These are phyloP conservation scores for Boletus eberwhitei DNA, from an alignment of 768 basidiomycete genomes.

Conservation along the genomic window DNA sequence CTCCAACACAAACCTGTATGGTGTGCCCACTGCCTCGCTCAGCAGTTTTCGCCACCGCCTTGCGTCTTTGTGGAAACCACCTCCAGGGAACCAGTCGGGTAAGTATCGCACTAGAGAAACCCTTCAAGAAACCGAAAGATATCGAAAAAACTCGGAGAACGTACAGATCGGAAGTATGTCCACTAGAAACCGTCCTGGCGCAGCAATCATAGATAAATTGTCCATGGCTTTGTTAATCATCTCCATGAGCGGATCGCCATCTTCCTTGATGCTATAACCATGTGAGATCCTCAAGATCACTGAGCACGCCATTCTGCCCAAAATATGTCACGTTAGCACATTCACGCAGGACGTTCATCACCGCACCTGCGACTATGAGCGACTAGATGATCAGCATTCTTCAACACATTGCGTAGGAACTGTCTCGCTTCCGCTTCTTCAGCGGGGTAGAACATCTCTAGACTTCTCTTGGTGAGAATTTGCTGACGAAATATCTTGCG, in stretches of 20 bases:
- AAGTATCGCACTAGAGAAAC: constrained; percentile 9
- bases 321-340: not conserved
- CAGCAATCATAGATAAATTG: constrained; percentile 3
- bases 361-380: constrained; percentile 5
- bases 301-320: constrained; percentile 33
- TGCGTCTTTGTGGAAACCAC: constrained; percentile 12
- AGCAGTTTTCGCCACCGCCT: constrained; percentile 3
- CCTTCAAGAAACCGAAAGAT: not conserved
- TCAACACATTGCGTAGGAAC: constrained; percentile 3
- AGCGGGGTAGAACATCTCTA: not conserved
- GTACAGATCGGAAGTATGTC: constrained; percentile 10
- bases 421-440: constrained; percentile 1
- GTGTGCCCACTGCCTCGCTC: not conserved
- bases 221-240: constrained; percentile 24
- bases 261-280: constrained; percentile 32
- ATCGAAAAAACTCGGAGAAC: not conserved
- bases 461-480: constrained; percentile 5
- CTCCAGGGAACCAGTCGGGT: constrained; percentile 23
- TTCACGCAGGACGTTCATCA: not conserved
- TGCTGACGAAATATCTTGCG: constrained; percentile 8
- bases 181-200: constrained; percentile 10
- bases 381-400: not conserved
- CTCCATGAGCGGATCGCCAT: constrained; percentile 33
- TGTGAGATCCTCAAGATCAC: constrained; percentile 35
- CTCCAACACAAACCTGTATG: constrained; percentile 10